Conservation (phyloP, 768 basidiomycete genomes). For the Suillus americanus region DNA sequence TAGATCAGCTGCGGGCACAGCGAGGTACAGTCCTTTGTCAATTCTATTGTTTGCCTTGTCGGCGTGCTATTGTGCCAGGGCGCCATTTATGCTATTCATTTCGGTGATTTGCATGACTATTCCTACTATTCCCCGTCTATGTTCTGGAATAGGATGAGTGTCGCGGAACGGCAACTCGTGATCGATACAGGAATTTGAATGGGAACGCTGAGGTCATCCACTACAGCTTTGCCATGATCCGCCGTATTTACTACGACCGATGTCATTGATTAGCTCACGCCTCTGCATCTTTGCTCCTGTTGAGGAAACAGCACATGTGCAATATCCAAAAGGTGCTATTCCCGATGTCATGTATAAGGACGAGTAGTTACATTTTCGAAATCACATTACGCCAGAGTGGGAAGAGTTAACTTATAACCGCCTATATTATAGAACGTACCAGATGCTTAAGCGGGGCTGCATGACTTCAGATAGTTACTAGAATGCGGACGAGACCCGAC, state of each 20-base stretch:
- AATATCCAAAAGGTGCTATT: neutral
- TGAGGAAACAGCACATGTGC: neutral
- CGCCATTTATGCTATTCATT: neutral
- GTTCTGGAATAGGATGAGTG: neutral
- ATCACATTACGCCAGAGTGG: neutral
- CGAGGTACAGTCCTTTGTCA: neutral
- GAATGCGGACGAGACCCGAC: neutral
- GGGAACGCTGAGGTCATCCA: neutral
- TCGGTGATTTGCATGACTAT: neutral
- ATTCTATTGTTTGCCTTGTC: neutral
- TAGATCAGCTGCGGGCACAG: neutral
- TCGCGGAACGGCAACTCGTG: too few relatives aligned
- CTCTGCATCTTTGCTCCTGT: neutral
- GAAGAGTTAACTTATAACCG: neutral
- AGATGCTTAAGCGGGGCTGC: neutral
- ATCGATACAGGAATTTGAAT: neutral
- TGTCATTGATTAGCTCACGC: neutral
- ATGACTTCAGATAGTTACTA: neutral
- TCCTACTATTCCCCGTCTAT: neutral
- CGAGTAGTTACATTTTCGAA: neutral
- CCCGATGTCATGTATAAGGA: neutral
- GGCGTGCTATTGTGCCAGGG: too few relatives aligned
- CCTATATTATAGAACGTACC: neutral
- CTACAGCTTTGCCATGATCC: neutral
- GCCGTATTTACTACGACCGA: neutral